Conservation (phyloP, 352 stramenopile species). For the Pythium sp. region DNA sequence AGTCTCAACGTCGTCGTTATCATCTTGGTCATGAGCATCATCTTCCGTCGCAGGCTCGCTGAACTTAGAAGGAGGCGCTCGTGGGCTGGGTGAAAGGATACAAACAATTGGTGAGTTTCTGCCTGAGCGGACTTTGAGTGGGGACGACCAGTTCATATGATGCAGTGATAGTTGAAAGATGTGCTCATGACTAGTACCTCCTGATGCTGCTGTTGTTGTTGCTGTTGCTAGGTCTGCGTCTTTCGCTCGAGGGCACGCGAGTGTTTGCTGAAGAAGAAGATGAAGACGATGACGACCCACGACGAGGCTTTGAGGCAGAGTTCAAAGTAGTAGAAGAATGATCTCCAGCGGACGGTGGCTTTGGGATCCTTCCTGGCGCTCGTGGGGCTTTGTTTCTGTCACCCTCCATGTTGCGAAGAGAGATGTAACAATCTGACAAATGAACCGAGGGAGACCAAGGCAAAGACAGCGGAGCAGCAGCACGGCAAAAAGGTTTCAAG, state of each 20-base stretch:
- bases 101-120: background rate
- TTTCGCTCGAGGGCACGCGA: conserved; percentile 1
- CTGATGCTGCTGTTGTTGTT: conserved; percentile 17
- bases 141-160: background rate
- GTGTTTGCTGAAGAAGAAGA: conserved; percentile 7
- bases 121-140: background rate
- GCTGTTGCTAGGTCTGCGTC: conserved; percentile 2
- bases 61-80: conserved; percentile 18
- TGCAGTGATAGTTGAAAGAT: too few species aligned
- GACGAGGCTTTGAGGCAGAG: conserved; percentile 1
- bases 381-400: background rate
- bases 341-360: conserved; percentile 16
- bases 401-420: conserved; percentile 16
- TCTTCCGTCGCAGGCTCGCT: conserved; percentile 39
- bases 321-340: background rate
- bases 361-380: conserved; percentile 11
- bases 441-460: background rate
- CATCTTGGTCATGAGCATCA: conserved; percentile 13
- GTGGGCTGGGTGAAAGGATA: conserved; percentile 16
- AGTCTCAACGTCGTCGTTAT: background rate
- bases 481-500: conserved; percentile 2
- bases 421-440: background rate
- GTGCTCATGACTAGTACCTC: background rate
- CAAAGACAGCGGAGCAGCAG: background rate
- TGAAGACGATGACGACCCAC: conserved; percentile 6